Base-by-base conservation (phyloP, 192 early-diverging fungal species). In the Entomortierella beljakovae region DNA sequence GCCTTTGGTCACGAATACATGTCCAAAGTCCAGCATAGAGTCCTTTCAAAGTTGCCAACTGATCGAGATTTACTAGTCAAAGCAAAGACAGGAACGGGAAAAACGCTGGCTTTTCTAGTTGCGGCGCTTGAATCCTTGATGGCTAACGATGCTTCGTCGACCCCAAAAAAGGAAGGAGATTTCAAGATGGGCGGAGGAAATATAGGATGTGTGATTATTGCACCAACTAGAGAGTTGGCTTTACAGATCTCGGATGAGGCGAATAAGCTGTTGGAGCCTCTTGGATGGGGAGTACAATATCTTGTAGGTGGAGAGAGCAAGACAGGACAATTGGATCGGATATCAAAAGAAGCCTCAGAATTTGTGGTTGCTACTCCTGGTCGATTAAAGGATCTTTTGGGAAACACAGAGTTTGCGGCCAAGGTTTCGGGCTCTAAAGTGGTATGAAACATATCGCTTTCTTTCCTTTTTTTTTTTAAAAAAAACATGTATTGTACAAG, bases 31-130 rank as follows among this genome's bases (percentile, higher is more conserved):
- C 97, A 99, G 70, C 71, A 87, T 25, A 84, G 87, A 50, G 92
- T 99, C 22, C 80, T 95, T 48, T 84, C 84, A 6, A 79, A 79
- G n/a, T 65, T 94, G 29, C 93, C 94, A 6, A 88, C 90, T 23
- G 70, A 82, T 11, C 80, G 76, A 9, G 97, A 99, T 82, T 79
- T 98, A 37, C 88, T 99, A 68, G 93, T 98, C 58, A 92, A 95
- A 70, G 95, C 97, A 16, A 97, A 98, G 83, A 99, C 97, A 15
- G 97, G 97, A 64, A 97, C 97, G 0, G 97, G 97, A 31, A 99
- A 99, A 81, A 98, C 96, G 0, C 77, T 95, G 11, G 97, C 95
- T 18, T 99, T 99, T 53, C 80, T 99, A 65, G 86, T 96, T 16
- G 91, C 96, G 3, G 94, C 96, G 0, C 69, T 98, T 10, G 92